A percentile compares a stretch with the other conserved stretches of the same genome.
These are phyloP conservation scores for Trichoderma koningiopsis DNA, from an alignment of 2,329 filamentous ascomycete species.

Conservation along the genomic window DNA sequence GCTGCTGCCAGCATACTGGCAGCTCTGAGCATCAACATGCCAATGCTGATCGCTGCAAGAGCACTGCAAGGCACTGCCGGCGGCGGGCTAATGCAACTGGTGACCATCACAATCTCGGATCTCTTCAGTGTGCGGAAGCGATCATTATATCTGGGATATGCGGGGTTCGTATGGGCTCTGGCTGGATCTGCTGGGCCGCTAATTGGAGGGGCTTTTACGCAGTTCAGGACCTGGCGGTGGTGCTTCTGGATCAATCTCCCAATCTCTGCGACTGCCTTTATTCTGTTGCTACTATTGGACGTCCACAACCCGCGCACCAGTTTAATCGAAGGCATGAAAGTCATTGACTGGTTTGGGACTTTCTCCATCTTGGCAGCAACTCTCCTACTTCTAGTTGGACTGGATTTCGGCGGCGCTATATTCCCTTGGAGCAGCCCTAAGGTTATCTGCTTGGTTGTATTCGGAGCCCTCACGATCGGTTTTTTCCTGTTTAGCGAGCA, in stretches of 20 bases:
- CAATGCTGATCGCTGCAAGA: not conserved
- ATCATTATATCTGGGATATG: conserved; percentile 58
- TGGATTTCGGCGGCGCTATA: not conserved
- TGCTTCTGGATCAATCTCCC: conserved; percentile 31
- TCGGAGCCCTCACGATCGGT: not conserved
- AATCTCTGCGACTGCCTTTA: not conserved
- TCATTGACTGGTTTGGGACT: not conserved
- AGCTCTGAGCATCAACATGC: not conserved
- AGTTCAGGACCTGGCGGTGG: conserved; percentile 34
- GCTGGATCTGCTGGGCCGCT: conserved; percentile 63
- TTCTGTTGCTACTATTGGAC: not conserved
- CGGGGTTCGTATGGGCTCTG: conserved; percentile 65
- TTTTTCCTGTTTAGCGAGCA: not conserved
- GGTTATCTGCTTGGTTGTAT: not conserved
- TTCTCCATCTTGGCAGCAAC: not conserved
- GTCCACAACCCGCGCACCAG: not conserved
- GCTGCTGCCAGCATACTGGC: not conserved
- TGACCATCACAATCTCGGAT: not conserved
- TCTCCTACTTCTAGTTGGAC: not conserved
- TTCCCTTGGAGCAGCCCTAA: not conserved
- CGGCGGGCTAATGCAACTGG: not conserved
- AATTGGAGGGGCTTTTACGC: conserved; percentile 58
- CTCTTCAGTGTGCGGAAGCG: conserved; percentile 29
- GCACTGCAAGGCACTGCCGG: not conserved
- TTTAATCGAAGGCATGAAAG: not conserved